Evolutionary conservation across 306 rosid genomes (phyloP).

Genomic region (Bauhinia variegata): DNA sequence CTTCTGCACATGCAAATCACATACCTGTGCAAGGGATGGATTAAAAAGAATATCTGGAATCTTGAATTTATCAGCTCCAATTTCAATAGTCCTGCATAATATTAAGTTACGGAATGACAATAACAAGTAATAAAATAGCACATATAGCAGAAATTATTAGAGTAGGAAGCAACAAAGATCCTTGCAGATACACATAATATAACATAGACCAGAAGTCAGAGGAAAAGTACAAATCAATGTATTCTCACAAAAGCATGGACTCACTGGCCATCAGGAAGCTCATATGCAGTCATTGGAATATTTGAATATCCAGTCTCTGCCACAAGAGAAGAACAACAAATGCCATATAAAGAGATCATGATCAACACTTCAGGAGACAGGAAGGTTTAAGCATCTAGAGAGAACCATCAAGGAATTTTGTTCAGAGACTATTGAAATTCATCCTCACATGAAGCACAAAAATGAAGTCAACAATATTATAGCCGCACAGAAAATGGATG

Average conservation of each 20-base stretch:
- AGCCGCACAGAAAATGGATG: too few species aligned
- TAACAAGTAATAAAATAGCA: conserved; percentile 10
- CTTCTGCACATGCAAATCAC: conserved; percentile 25
- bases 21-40: conserved; percentile 83
- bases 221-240: conserved; percentile 17
- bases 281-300: conserved; percentile 94
- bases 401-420: not conserved
- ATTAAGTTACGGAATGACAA: conserved; percentile 15
- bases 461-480: too few species aligned
- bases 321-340: conserved; percentile 18
- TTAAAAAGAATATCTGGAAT: conserved; percentile 93
- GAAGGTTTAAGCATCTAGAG: conserved; percentile 30
- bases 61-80: conserved; percentile 97
- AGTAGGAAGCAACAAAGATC: conserved; percentile 19
- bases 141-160: conserved; percentile 19
- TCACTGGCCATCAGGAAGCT: conserved; percentile 99
- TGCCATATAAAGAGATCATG: conserved; percentile 26
- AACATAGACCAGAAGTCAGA: conserved; percentile 29
- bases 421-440: conserved; percentile 7
- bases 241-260: conserved; percentile 40
- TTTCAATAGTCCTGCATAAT: conserved; percentile 83
- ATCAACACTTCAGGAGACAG: conserved; percentile 26
- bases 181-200: conserved; percentile 5
- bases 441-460: too few species aligned
- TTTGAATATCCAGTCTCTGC: conserved; percentile 92